Percentiles rank a stretch among this genome's conserved stretches.
Conservation (phyloP, 2,329 filamentous ascomycete species). For the Pyrenochaeta sp. region DNA sequence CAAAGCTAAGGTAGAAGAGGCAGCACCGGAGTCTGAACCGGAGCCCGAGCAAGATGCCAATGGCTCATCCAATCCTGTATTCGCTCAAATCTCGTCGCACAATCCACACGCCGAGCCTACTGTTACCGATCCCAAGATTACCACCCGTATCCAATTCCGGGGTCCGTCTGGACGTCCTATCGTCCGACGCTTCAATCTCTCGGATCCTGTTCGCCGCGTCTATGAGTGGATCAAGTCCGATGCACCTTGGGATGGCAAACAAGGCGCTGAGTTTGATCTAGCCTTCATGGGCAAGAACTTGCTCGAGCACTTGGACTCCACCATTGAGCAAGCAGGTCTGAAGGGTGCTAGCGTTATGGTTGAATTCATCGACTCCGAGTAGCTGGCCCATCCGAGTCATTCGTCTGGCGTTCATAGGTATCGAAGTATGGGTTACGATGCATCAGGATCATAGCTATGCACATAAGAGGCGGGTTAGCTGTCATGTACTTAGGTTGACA, state of each 20-base stretch:
- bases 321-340: constrained; percentile 81
- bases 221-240: constrained; percentile 95
- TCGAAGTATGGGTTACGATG: neutral
- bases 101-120: constrained; percentile 80
- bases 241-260: constrained; percentile 82
- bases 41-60: constrained; percentile 40
- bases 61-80: constrained; percentile 58
- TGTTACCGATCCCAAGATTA: constrained; percentile 70
- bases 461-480: no score
- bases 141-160: constrained; percentile 87
- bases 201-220: constrained; percentile 80
- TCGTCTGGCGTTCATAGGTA: neutral
- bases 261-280: constrained; percentile 82
- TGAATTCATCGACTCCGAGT: constrained; percentile 68
- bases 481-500: no score
- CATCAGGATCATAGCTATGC: no score
- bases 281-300: constrained; percentile 88
- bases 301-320: constrained; percentile 75
- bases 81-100: constrained; percentile 74
- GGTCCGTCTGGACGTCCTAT: constrained; percentile 78
- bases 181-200: constrained; percentile 81
- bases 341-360: constrained; percentile 97
- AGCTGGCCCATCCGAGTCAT: neutral
- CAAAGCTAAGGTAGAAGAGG: constrained; percentile 47
- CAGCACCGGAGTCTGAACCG: constrained; percentile 22